Evolutionary conservation across 129 eudicot genomes (phyloP), one percentile per base, ranked within the genome.

Genomic region (Helianthus tuberosus): DNA sequence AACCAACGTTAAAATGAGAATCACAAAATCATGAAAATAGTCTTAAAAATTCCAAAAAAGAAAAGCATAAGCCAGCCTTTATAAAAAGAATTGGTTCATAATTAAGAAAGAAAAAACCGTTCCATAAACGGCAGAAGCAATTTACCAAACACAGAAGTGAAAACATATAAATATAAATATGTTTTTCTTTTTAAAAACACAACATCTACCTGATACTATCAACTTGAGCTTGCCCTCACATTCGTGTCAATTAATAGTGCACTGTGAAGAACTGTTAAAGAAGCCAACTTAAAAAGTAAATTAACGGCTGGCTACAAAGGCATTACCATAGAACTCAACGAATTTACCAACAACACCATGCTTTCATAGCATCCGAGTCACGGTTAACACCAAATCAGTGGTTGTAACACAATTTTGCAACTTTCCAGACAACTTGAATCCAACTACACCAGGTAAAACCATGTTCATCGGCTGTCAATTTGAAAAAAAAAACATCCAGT

Each of bases 401-500:
- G 99, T 97, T 27, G 99, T 94, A 35, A 94, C 99, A 74, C 99
- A 97, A 85, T 94, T 84, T 35, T 71, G 84, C 87, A 94, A 79
- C 77, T 94, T 94, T 35, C 98, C 98, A 57, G 86, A 73, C 85
- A 93, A 48, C 79, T 86, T 90, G 76, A 93, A 93, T 6, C 98
- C 97, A 75, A 93, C 98, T 72, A 93, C 98, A 83, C 98, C 97
- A 48, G 98, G 98, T 70, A 93, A 82, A 77, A 93, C 98, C 98
- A 93, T 93, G 96, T 97, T 93, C 98, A 94, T 94, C 64, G 98
- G 96, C 98, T 94, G 88, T 79, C 82, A 78, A 78, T 54, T 13
- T 46, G 36, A 77, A 27, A 38, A 52, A 38, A 52, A 52, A 57
- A 14, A 29, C 48, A 47, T 13, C 25, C 41, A 15, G 12, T 20